phyloP scores from a whole-genome alignment of 1,139 yeast species.

The Pichia sp. region DNA sequence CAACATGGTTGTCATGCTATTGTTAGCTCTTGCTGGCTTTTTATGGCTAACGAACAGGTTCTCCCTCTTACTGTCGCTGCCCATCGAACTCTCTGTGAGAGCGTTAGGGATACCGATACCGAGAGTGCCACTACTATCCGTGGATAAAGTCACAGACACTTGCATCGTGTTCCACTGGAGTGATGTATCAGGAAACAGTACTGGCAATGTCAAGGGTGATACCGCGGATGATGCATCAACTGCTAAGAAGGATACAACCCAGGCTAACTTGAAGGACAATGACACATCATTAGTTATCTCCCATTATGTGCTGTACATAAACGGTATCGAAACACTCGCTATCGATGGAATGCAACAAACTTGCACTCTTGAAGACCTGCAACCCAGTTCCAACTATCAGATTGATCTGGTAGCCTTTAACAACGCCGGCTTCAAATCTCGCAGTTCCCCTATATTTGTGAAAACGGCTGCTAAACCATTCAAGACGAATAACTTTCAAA shows the following conservation, averaged over 20 bases:
- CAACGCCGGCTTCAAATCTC: slow-evolving; percentile 37
- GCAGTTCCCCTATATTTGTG: slow-evolving; percentile 37
- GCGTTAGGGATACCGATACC: slow-evolving; percentile 50
- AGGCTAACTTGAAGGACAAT: slow-evolving; percentile 2
- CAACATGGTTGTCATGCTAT: slow-evolving; percentile 18
- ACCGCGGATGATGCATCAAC: neutral
- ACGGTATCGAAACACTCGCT: slow-evolving; percentile 34
- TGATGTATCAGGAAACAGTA: slow-evolving; percentile 1
- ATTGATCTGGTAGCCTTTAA: slow-evolving; percentile 51
- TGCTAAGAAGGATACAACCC: slow-evolving; percentile 1
- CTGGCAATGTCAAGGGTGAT: too few species aligned
- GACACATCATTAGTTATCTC: slow-evolving; percentile 21
- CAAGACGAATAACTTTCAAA: slow-evolving; percentile 12
- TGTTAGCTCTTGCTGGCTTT: slow-evolving; percentile 20
- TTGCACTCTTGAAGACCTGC: slow-evolving; percentile 38
- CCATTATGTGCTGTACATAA: slow-evolving; percentile 39
- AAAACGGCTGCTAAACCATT: slow-evolving; percentile 28
- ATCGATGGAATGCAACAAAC: slow-evolving; percentile 29
- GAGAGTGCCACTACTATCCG: slow-evolving; percentile 46
- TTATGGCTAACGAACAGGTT: slow-evolving; percentile 44
- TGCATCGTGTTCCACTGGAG: slow-evolving; percentile 56
- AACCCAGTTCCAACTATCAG: slow-evolving; percentile 43
- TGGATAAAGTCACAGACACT: slow-evolving; percentile 44
- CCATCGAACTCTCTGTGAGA: slow-evolving; percentile 43
- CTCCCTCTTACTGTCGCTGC: slow-evolving; percentile 35